These are phyloP conservation scores for Candida khao-thaluensis DNA, from an alignment of 805 yeast species.

Conservation along the genomic window DNA sequence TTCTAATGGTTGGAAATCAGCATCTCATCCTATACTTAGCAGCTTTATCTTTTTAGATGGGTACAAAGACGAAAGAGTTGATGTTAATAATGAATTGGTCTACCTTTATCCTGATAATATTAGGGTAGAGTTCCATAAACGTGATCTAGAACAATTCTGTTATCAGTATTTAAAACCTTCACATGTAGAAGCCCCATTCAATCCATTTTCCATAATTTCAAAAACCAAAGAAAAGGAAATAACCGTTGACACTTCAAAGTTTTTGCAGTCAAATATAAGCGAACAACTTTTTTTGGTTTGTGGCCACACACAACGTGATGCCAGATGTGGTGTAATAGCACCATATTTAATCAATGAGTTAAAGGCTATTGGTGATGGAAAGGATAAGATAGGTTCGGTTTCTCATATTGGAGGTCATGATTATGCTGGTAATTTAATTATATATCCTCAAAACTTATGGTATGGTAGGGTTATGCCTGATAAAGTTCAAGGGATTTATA, in stretches of 20 bases:
- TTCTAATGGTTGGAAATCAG: constrained; percentile 25
- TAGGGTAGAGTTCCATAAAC: constrained; percentile 34
- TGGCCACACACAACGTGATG: constrained; percentile 64
- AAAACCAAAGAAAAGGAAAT: not conserved
- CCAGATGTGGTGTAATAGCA: constrained; percentile 66
- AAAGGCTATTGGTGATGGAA: constrained; percentile 30
- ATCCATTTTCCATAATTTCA: constrained; percentile 20
- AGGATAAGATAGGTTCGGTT: constrained; percentile 48
- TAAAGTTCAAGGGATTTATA: constrained; percentile 65
- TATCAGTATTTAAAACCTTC: constrained; percentile 40
- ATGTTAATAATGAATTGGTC: constrained; percentile 27
- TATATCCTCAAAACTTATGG: constrained; percentile 59
- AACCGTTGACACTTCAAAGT: not conserved
- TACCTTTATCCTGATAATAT: constrained; percentile 56
- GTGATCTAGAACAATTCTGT: constrained; percentile 37
- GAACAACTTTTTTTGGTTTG: constrained; percentile 52
- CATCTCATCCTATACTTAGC: constrained; percentile 50
- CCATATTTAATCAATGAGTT: constrained; percentile 47
- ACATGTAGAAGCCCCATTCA: constrained; percentile 22
- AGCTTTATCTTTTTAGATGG: constrained; percentile 37
- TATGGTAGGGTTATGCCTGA: constrained; percentile 72
- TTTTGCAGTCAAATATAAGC: constrained; percentile 10
- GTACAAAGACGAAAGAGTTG: constrained; percentile 3
- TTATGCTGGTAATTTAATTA: constrained; percentile 78
- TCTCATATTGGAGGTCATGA: constrained; percentile 88